Percentiles rank a stretch among this genome's conserved stretches.
Conservation (phyloP, 352 stramenopile species). For the Globisporangium megalacanthum region DNA sequence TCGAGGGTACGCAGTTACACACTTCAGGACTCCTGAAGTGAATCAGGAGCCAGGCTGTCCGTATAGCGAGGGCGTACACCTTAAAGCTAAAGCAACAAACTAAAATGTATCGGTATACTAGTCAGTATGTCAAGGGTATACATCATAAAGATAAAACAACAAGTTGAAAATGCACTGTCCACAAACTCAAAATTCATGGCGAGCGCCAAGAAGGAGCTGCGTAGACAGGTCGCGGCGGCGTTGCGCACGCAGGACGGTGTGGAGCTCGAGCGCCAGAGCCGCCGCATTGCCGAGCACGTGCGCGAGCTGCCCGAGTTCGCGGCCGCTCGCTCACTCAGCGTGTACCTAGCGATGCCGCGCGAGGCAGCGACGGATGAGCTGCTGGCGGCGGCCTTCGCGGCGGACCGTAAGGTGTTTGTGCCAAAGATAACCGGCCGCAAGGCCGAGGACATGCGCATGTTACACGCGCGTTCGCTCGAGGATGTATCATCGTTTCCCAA, state of each 20-base stretch:
- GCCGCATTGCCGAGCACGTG: slow-evolving; percentile 37
- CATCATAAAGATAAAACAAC: not conserved
- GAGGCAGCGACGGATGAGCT: slow-evolving; percentile 61
- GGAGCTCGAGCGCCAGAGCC: slow-evolving; percentile 52
- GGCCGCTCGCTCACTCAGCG: slow-evolving; percentile 38
- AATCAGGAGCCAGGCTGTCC: too few relatives aligned
- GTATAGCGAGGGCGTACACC: too few relatives aligned
- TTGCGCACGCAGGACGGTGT: slow-evolving; percentile 32
- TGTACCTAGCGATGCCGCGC: slow-evolving; percentile 85
- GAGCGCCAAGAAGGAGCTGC: slow-evolving; percentile 56
- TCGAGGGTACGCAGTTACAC: too few relatives aligned
- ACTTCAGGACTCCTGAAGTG: too few relatives aligned
- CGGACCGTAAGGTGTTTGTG: slow-evolving; percentile 78
- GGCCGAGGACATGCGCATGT: slow-evolving; percentile 76
- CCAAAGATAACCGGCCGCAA: slow-evolving; percentile 75
- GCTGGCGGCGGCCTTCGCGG: slow-evolving; percentile 47
- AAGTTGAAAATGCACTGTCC: too few relatives aligned
- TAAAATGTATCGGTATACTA: too few relatives aligned
- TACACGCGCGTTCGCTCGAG: slow-evolving; percentile 47
- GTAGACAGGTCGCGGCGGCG: slow-evolving; percentile 37
- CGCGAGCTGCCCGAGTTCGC: slow-evolving; percentile 46
- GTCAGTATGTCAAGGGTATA: not conserved
- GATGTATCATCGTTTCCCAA: slow-evolving; percentile 82
- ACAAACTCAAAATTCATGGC: too few relatives aligned
- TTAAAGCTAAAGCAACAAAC: too few relatives aligned